phyloP scores from a whole-genome alignment of 352 stramenopile genomes.

The Phytophthora fragariaefolia region DNA sequence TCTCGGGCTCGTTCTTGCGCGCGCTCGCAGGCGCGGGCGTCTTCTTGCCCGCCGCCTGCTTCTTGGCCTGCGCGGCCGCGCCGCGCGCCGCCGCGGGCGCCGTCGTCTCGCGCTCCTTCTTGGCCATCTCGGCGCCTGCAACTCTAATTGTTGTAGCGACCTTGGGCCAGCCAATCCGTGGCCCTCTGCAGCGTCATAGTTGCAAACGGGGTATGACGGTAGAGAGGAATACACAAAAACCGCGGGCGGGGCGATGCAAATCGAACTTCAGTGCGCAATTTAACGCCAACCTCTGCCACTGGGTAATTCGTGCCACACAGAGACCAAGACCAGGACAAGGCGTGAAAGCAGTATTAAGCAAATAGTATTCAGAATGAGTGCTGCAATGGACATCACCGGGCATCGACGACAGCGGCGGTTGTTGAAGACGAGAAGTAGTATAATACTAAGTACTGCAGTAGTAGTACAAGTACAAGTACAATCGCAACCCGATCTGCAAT shows the following conservation, averaged over 20 bases:
- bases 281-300: constrained; percentile 1
- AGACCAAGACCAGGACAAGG: too few relatives aligned
- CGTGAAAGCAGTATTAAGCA: constrained; percentile 32
- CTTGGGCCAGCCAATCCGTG: constrained; percentile 32
- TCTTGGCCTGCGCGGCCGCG: neutral
- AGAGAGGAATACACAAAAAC: constrained; percentile 5
- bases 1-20: neutral
- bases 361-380: constrained; percentile 34
- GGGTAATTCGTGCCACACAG: neutral
- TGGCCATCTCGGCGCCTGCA: constrained; percentile 25
- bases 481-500: constrained; percentile 52
- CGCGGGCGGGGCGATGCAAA: neutral
- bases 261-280: constrained; percentile 9
- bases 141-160: neutral
- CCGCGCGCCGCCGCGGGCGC: constrained; percentile 3
- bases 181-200: neutral
- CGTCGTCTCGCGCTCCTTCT: constrained; percentile 7
- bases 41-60: constrained; percentile 10
- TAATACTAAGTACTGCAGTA: too few relatives aligned
- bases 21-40: neutral
- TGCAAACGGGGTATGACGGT: constrained; percentile 5
- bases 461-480: constrained; percentile 54
- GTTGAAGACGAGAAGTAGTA: too few relatives aligned
- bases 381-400: too few relatives aligned
- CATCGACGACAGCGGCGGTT: too few relatives aligned